Evolutionary conservation across 345 rosid species (phyloP), one percentile per base, ranked within the genome.

Genomic region (Luvunga scandens): DNA sequence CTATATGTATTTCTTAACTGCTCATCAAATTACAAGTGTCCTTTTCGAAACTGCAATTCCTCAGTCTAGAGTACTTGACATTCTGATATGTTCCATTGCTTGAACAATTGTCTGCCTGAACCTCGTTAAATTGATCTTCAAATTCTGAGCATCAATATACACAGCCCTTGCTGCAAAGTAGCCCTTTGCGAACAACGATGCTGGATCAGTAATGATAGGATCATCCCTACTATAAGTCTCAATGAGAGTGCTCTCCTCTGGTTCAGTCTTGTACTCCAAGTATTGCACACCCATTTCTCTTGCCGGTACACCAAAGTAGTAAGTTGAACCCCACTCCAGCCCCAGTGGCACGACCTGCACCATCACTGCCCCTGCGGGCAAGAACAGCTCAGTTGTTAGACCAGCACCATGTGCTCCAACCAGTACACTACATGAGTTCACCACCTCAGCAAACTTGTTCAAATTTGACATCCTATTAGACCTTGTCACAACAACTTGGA

Each of bases 381-480:
- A 68, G 77, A 88, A 86, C 60, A 85, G 25, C 62, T 66, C 81
- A 6, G 82, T 82, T 31, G 91, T 69, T 27, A 88, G 72, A 33
- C 89, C 89, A 9, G 88, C 88, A 34, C 91, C 89, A 18, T 88
- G 91, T 42, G 66, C 80, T 27, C 86, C 91, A 25, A 83, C 82
- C 76, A 86, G 66, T 12, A 83, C 68, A 64, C 78, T 77, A 19
- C 89, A 85, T 0, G 88, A 82, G 64, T 84, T 82, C 19, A 86
- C 50, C 1, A 62, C 65, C 83, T 71, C 55, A 0, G 85, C 30
- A 22, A 71, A 69, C 65, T 64, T 63, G 53, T 78, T 85, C 73
- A 87, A 78, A 59, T 82, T 84, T 9, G 78, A 81, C 83, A 75
- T 79, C 42, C 21, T 64, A n/a, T 69, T 73, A 60, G 84, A 75